Evolutionary conservation across 1,284 basidiomycete species (phyloP).

Genomic region (Agroathelia rolfsii): DNA sequence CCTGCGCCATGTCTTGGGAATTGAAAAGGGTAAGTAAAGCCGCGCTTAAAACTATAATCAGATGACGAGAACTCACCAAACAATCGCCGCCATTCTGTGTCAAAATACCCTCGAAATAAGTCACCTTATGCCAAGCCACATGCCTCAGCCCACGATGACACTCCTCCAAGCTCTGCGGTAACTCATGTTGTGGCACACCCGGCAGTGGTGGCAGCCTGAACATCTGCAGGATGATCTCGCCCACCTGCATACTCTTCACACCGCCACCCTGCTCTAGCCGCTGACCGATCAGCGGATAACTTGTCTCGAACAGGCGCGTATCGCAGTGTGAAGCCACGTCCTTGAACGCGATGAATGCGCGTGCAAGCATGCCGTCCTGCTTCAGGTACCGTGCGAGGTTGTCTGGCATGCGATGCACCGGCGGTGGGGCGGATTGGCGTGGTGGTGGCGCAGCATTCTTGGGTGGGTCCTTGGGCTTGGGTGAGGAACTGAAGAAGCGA

Average conservation of each 20-base stretch:
- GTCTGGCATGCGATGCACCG: constrained; percentile 37
- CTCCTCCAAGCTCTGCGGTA: constrained; percentile 90
- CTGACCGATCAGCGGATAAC: constrained; percentile 76
- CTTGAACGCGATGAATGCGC: constrained; percentile 79
- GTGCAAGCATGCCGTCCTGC: constrained; percentile 70
- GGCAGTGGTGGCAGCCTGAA: constrained; percentile 86
- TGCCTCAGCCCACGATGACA: constrained; percentile 83
- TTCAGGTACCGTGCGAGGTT: constrained; percentile 79
- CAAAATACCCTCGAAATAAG: constrained; percentile 85
- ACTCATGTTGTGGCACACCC: constrained; percentile 63
- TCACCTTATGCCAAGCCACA: constrained; percentile 85
- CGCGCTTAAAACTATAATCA: constrained; percentile 11
- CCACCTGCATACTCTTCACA: constrained; percentile 51
- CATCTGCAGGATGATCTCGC: constrained; percentile 78
- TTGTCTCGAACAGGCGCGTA: constrained; percentile 73
- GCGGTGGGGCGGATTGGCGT: constrained; percentile 26
- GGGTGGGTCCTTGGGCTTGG: constrained; percentile 55
- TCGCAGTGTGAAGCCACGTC: constrained; percentile 77
- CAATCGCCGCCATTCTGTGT: constrained; percentile 97
- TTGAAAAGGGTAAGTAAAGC: neutral
- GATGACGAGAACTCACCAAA: constrained; percentile 44
- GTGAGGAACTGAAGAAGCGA: constrained; percentile 67
- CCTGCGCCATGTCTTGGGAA: constrained; percentile 89
- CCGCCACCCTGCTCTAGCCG: constrained; percentile 47
- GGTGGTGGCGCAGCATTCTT: constrained; percentile 26